Conservation (phyloP, 305 asterid genomes). For the Ajuga reptans region DNA sequence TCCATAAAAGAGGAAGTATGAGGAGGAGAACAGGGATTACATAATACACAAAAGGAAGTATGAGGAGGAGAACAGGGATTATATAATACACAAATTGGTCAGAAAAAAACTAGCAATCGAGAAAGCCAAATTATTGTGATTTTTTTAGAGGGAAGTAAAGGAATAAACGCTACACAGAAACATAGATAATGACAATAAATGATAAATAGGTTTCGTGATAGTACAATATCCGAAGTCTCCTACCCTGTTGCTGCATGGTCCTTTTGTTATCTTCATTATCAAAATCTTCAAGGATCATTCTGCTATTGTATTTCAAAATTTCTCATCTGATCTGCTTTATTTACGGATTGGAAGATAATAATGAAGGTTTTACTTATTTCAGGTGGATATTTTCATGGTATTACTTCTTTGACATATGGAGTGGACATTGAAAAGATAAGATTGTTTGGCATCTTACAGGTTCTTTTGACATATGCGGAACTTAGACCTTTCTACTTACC, state of each 20-base stretch:
- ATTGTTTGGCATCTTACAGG: conserved; percentile 81
- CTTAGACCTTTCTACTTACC: background rate
- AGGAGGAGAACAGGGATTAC: background rate
- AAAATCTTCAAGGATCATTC: background rate
- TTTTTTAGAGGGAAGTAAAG: background rate
- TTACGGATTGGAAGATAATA: conserved; percentile 10
- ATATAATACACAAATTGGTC: background rate
- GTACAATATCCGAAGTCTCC: background rate
- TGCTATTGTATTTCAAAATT: background rate
- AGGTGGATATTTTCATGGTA: conserved; percentile 90
- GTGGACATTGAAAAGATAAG: conserved; percentile 66
- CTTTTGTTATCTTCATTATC: background rate
- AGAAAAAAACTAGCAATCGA: background rate
- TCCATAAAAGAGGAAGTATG: too few relatives aligned
- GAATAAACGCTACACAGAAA: background rate
- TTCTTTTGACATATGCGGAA: conserved; percentile 20
- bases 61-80: background rate
- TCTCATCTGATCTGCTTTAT: conserved; percentile 6
- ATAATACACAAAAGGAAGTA: background rate
- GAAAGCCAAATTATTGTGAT: background rate
- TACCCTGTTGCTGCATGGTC: background rate
- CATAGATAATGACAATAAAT: background rate
- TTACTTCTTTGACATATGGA: conserved; percentile 71
- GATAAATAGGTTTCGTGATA: background rate
- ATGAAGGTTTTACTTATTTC: conserved; percentile 28